Conservation (phyloP, 2,329 filamentous ascomycete species). For the Myriangium duriaei region DNA sequence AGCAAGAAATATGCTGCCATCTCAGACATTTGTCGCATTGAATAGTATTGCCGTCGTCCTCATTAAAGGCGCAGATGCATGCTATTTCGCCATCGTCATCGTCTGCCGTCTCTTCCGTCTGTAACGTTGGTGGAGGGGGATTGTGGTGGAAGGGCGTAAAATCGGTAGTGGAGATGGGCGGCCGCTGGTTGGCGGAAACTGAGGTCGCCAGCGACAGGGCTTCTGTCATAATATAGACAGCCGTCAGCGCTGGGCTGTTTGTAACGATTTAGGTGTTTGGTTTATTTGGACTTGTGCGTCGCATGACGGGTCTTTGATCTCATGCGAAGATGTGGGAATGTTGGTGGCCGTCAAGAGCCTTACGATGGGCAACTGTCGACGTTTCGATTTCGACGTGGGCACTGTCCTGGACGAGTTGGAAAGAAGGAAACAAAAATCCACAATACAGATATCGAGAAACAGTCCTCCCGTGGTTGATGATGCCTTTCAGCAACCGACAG, state of each 20-base stretch:
- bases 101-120: conserved; percentile 34
- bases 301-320: conserved; percentile 22
- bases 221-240: conserved; percentile 27
- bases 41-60: conserved; percentile 96
- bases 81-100: conserved; percentile 91
- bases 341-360: not conserved
- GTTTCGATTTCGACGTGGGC: not conserved
- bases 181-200: conserved; percentile 20
- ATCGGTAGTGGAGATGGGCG: conserved; percentile 15
- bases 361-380: not conserved
- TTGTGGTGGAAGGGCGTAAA: conserved; percentile 19
- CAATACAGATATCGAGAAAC: not conserved
- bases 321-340: not conserved
- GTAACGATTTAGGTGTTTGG: conserved; percentile 21
- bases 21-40: conserved; percentile 92
- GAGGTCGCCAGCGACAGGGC: conserved; percentile 21
- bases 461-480: not conserved
- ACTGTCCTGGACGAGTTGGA: not conserved
- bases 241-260: conserved; percentile 15
- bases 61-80: conserved; percentile 86
- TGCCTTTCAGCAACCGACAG: not conserved
- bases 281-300: conserved; percentile 20
- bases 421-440: not conserved
- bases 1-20: conserved; percentile 97
- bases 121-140: conserved; percentile 18